Percentiles rank a stretch among this genome's conserved stretches.
Evolutionary conservation across 768 basidiomycete genomes (phyloP).

Genomic region (Sporobolomyces phaffii): DNA sequence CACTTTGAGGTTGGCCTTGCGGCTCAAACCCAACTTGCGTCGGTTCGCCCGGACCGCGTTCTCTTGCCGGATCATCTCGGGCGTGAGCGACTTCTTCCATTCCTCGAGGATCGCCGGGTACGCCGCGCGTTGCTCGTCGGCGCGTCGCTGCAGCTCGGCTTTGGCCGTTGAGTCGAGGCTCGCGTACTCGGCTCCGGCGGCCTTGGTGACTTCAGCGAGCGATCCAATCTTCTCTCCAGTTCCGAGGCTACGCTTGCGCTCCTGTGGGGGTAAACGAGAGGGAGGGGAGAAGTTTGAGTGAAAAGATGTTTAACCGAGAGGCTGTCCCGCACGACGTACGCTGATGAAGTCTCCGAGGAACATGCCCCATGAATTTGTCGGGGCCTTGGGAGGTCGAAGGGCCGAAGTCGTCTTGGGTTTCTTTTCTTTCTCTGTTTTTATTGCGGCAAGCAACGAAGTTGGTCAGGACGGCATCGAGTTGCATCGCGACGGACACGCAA

Average conservation of each 20-base stretch:
- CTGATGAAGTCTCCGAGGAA: conserved; percentile 25
- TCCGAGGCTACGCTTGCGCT: not conserved
- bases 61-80: conserved; percentile 37
- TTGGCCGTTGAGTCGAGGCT: not conserved
- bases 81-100: conserved; percentile 30
- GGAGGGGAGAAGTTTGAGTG: no score
- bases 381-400: conserved; percentile 29
- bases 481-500: not conserved
- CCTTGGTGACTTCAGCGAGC: not conserved
- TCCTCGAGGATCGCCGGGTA: conserved; percentile 34
- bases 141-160: conserved; percentile 6
- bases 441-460: no score
- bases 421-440: not conserved
- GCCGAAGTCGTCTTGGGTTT: not conserved
- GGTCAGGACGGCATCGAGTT: not conserved
- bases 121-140: conserved; percentile 6
- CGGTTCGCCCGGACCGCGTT: conserved; percentile 20
- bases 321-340: conserved; percentile 8
- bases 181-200: conserved; percentile 18
- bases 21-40: conserved; percentile 17
- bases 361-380: conserved; percentile 22
- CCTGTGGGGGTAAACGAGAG: no score
- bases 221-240: conserved; percentile 7
- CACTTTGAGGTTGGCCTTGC: conserved; percentile 1
- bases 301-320: not conserved